phyloP scores from a whole-genome alignment of 1,284 basidiomycete genomes.

The Hemileccinum hortonii region DNA sequence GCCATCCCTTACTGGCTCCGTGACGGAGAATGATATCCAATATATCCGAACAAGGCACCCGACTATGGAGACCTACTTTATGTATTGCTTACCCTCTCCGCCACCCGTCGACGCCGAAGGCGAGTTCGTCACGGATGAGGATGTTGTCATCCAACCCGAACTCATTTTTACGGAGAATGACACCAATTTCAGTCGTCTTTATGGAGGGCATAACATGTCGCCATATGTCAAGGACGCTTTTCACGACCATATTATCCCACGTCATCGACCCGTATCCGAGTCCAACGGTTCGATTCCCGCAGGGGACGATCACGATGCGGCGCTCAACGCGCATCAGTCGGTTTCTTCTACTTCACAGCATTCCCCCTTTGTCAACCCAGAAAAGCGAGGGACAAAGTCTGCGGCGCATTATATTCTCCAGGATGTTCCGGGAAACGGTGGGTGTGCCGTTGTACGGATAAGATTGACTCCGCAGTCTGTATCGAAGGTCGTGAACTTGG shows the following conservation, averaged over 20 bases:
- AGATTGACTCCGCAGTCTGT: conserved; percentile 84
- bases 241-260: conserved; percentile 92
- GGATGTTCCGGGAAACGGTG: conserved; percentile 86
- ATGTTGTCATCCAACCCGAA: conserved; percentile 73
- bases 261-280: conserved; percentile 63
- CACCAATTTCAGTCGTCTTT: conserved; percentile 91
- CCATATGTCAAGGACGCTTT: conserved; percentile 97
- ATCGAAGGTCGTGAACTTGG: conserved; percentile 74
- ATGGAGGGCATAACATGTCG: conserved; percentile 81
- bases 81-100: conserved; percentile 91
- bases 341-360: conserved; percentile 53
- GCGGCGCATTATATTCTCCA: conserved; percentile 89
- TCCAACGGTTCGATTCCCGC: conserved; percentile 25
- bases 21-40: conserved; percentile 51
- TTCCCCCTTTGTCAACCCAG: conserved; percentile 78
- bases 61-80: conserved; percentile 69
- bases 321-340: conserved; percentile 29
- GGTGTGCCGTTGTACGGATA: conserved; percentile 92
- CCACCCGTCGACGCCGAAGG: conserved; percentile 78
- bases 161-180: conserved; percentile 96
- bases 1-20: conserved; percentile 66
- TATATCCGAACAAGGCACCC: conserved; percentile 77
- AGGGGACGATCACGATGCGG: conserved; percentile 35
- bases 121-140: conserved; percentile 62
- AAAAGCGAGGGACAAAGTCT: conserved; percentile 87